Conservation (phyloP, 495 filamentous ascomycete genomes). For the Aspergillus cavernicola region DNA sequence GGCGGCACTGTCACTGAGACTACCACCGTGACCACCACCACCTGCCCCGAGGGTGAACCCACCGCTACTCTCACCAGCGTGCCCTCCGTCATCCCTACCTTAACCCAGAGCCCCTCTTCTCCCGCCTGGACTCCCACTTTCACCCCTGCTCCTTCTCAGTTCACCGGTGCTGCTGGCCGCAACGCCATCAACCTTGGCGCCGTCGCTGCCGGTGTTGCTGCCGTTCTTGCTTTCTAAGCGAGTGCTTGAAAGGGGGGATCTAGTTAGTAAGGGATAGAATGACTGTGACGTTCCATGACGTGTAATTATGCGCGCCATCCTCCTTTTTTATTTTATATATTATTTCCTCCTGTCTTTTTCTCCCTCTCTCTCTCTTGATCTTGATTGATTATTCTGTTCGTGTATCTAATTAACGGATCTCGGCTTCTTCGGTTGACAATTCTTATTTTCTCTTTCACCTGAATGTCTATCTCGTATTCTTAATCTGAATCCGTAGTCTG, state of each 20-base stretch:
- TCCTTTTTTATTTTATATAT: neutral
- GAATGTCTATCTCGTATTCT: neutral
- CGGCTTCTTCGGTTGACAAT: conserved; percentile 1
- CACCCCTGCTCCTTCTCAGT: conserved; percentile 28
- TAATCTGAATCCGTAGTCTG: neutral
- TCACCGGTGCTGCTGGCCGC: conserved; percentile 47
- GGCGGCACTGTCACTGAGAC: conserved; percentile 14
- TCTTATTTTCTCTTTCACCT: neutral
- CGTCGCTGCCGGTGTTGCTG: conserved; percentile 40
- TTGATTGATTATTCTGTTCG: conserved; percentile 2
- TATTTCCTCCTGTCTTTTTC: neutral
- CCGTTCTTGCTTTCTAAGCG: conserved; percentile 37
- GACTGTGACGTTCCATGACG: conserved; percentile 2
- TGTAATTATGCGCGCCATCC: neutral
- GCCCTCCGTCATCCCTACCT: conserved; percentile 19
- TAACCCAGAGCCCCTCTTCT: conserved; percentile 19
- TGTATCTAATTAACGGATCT: conserved; percentile 11
- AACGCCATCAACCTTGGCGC: conserved; percentile 44
- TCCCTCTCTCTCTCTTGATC: too few relatives aligned
- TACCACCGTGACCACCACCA: conserved; percentile 12
- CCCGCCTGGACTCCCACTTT: conserved; percentile 19
- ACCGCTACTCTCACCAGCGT: conserved; percentile 19
- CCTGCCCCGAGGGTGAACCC: conserved; percentile 18
- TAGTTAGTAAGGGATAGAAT: neutral
- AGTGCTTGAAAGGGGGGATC: neutral